A percentile compares a stretch with the other conserved stretches of the same genome.
phyloP scores from a whole-genome alignment of 2,329 filamentous ascomycete genomes.

The Talaromyces islandicus region DNA sequence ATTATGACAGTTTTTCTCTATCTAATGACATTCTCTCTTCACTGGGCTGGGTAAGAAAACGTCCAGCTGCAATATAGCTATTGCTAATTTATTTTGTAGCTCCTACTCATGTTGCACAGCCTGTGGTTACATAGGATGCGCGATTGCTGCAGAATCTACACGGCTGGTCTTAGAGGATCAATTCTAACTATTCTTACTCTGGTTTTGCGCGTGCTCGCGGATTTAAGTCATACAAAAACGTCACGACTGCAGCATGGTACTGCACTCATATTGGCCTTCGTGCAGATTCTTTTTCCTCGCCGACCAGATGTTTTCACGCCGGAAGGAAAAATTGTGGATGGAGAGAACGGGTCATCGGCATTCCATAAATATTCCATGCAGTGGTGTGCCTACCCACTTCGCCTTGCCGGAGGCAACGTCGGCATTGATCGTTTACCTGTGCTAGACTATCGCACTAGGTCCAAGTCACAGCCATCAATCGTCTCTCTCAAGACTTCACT shows the following conservation, averaged over 20 bases:
- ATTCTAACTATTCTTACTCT: background rate
- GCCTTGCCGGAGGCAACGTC: background rate
- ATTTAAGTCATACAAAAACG: background rate
- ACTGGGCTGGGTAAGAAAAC: background rate
- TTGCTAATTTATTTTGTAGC: background rate
- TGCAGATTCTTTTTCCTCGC: background rate
- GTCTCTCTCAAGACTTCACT: background rate
- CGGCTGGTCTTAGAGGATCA: background rate
- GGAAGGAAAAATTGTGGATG: constrained; percentile 1
- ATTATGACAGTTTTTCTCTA: background rate
- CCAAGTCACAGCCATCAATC: background rate
- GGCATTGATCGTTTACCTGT: background rate
- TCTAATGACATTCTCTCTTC: background rate
- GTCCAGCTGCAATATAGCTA: background rate
- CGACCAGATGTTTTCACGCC: constrained; percentile 2
- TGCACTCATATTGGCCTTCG: background rate
- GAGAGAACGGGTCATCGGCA: background rate
- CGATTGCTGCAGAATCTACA: background rate
- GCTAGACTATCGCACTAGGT: constrained; percentile 1
- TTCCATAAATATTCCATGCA: constrained; percentile 1
- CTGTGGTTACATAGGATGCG: background rate
- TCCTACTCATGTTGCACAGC: background rate
- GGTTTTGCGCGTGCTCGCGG: background rate
- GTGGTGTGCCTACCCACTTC: background rate
- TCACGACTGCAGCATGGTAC: background rate